Conservation (phyloP, 1,284 basidiomycete species). For the Trichosporon inkin region DNA sequence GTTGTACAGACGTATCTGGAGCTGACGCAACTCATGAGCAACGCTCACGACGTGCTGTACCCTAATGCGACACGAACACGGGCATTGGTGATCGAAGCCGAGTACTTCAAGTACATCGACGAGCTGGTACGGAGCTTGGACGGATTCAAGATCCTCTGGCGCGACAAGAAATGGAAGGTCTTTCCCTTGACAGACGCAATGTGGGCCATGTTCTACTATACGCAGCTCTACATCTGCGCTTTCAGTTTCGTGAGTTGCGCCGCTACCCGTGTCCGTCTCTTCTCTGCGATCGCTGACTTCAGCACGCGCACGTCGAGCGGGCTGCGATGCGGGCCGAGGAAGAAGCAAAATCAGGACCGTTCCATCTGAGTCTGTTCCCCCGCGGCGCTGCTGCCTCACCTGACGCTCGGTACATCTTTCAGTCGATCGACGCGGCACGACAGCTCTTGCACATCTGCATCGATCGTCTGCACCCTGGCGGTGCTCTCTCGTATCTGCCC, state of each 20-base stretch:
- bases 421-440: conserved; percentile 46
- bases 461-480: conserved; percentile 45
- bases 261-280: neutral
- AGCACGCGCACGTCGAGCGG: conserved; percentile 51
- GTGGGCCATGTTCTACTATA: conserved; percentile 47
- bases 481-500: conserved; percentile 47
- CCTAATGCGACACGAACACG: conserved; percentile 45
- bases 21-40: conserved; percentile 49
- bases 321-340: conserved; percentile 44
- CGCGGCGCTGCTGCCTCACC: conserved; percentile 45
- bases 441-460: conserved; percentile 48
- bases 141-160: conserved; percentile 46
- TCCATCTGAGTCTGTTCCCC: conserved; percentile 41
- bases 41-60: conserved; percentile 50
- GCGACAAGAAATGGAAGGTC: conserved; percentile 41
- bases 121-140: conserved; percentile 47
- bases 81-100: conserved; percentile 43
- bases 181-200: conserved; percentile 43
- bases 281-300: conserved; percentile 7
- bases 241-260: conserved; percentile 46
- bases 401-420: conserved; percentile 48
- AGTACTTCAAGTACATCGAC: conserved; percentile 50
- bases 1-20: conserved; percentile 49
- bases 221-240: conserved; percentile 47
- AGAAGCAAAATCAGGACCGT: conserved; percentile 17